Evolutionary conservation across 768 basidiomycete genomes (phyloP).

Genomic region (Russula earlei): DNA sequence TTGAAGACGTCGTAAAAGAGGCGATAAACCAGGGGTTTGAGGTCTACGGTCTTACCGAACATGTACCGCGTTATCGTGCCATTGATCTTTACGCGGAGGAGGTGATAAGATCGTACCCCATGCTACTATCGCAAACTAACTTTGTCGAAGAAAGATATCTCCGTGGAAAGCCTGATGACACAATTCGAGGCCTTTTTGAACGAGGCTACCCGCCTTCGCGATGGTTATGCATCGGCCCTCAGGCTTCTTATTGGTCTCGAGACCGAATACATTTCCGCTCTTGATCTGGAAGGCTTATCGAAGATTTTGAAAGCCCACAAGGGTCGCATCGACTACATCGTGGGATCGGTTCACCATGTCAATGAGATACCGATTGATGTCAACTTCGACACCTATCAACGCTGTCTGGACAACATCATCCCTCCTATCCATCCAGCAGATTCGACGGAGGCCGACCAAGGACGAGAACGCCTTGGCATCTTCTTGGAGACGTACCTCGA

Average conservation of each 20-base stretch:
- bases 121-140: neutral
- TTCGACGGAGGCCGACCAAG: slow-evolving; percentile 20
- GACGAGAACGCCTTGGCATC: slow-evolving; percentile 29
- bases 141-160: slow-evolving; percentile 42
- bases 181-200: slow-evolving; percentile 69
- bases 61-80: slow-evolving; percentile 77
- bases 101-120: slow-evolving; percentile 36
- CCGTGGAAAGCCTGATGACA: slow-evolving; percentile 39
- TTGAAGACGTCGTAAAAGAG: slow-evolving; percentile 74
- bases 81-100: slow-evolving; percentile 94
- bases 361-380: slow-evolving; percentile 87
- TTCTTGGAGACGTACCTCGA: slow-evolving; percentile 76
- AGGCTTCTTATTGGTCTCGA: slow-evolving; percentile 82
- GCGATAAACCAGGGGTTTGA: slow-evolving; percentile 74
- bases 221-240: slow-evolving; percentile 52
- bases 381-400: slow-evolving; percentile 59
- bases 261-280: slow-evolving; percentile 74
- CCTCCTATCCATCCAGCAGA: slow-evolving; percentile 23
- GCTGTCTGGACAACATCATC: slow-evolving; percentile 40
- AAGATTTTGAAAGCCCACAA: slow-evolving; percentile 39
- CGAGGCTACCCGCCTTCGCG: slow-evolving; percentile 73
- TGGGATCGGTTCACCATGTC: slow-evolving; percentile 92
- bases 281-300: slow-evolving; percentile 53
- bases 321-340: slow-evolving; percentile 69
- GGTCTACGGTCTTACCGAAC: slow-evolving; percentile 84